Evolutionary conservation across 331 rosid genomes (phyloP).

Genomic region (Acacia pycnantha): DNA sequence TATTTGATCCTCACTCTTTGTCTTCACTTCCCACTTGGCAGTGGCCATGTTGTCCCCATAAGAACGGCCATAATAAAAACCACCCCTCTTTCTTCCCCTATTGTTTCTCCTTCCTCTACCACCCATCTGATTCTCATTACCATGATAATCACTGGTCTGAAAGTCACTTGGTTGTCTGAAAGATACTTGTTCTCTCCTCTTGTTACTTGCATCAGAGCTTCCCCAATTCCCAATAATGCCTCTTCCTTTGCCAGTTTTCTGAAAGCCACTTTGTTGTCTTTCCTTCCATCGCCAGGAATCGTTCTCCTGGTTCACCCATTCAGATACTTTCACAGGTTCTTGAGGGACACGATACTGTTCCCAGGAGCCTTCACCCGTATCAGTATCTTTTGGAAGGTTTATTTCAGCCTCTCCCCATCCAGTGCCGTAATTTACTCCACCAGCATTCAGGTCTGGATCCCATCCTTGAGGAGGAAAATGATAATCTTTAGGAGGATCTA

Average conservation of each 20-base stretch:
- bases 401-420: neutral
- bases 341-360: constrained; percentile 18
- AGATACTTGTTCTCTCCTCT: constrained; percentile 33
- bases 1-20: constrained; percentile 16
- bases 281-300: constrained; percentile 37
- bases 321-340: constrained; percentile 29
- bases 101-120: constrained; percentile 35
- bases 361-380: constrained; percentile 40
- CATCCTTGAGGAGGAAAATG: neutral
- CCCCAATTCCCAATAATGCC: constrained; percentile 36
- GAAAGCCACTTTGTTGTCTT: constrained; percentile 23
- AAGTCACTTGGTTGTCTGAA: neutral
- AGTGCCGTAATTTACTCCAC: neutral
- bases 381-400: constrained; percentile 24
- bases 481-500: constrained; percentile 16
- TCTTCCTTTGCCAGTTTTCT: constrained; percentile 20
- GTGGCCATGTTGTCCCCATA: neutral
- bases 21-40: constrained; percentile 24
- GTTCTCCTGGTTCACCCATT: constrained; percentile 29
- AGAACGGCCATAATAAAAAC: constrained; percentile 21
- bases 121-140: constrained; percentile 27
- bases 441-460: constrained; percentile 15
- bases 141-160: constrained; percentile 28
- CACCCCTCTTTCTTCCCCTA: constrained; percentile 35
- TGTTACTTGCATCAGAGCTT: constrained; percentile 24